Percentiles rank a stretch among this genome's conserved stretches.
Evolutionary conservation across 148 eudicot genomes (phyloP).

Genomic region (Silene conica): DNA sequence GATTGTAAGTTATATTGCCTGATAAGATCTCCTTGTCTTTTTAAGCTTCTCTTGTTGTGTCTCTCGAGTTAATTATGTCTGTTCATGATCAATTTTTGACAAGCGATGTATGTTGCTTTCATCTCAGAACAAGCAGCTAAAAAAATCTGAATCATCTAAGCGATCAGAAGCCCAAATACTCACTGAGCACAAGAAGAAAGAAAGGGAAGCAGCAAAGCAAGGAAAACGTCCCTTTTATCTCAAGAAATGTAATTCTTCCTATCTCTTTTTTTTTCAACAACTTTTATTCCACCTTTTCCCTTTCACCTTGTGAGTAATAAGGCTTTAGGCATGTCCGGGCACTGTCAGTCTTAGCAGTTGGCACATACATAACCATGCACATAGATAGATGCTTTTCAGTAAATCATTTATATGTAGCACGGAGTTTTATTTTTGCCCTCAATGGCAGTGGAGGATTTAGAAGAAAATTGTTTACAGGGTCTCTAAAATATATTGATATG

Average conservation of each 20-base stretch:
- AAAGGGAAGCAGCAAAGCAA: conserved; percentile 80
- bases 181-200: conserved; percentile 83
- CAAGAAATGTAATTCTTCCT: conserved; percentile 59
- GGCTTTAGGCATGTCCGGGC: not conserved
- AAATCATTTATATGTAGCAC: too few species aligned
- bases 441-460: not conserved
- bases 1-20: too few species aligned
- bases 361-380: not conserved
- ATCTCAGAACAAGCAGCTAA: conserved; percentile 54
- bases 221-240: conserved; percentile 86
- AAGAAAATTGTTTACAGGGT: too few species aligned
- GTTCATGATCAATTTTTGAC: too few species aligned
- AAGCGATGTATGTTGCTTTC: conserved; percentile 12
- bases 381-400: not conserved
- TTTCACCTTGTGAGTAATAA: not conserved
- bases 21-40: too few species aligned
- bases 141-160: conserved; percentile 58
- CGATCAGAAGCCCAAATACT: conserved; percentile 55
- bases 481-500: too few species aligned
- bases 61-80: too few species aligned
- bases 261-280: conserved; percentile 15
- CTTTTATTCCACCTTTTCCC: not conserved
- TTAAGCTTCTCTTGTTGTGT: too few species aligned
- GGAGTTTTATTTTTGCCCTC: not conserved
- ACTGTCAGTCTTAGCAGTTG: not conserved